phyloP scores from a whole-genome alignment of 805 yeast species.

The Sugiyamaella marilandica region DNA sequence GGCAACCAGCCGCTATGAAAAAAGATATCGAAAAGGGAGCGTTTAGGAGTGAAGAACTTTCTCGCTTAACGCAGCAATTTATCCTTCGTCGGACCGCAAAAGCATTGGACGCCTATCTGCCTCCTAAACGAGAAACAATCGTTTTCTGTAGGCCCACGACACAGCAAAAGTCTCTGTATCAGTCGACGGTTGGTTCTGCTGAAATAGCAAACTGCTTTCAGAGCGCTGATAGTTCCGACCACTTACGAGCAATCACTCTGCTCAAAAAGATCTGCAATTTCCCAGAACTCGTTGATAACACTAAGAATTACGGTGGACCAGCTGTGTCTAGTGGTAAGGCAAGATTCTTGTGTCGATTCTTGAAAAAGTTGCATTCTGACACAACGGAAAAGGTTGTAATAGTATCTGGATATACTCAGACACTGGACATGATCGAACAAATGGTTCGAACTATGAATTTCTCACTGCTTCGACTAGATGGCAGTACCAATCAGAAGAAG shows the following conservation, averaged over 20 bases:
- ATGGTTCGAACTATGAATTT: constrained; percentile 47
- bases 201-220: constrained; percentile 30
- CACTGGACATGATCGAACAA: constrained; percentile 68
- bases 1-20: constrained; percentile 58
- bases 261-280: constrained; percentile 82
- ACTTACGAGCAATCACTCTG: constrained; percentile 64
- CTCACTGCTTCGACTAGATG: constrained; percentile 68
- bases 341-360: constrained; percentile 49
- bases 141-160: constrained; percentile 73
- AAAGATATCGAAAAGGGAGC: constrained; percentile 53
- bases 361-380: constrained; percentile 43
- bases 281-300: constrained; percentile 52
- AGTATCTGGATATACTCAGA: constrained; percentile 83
- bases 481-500: constrained; percentile 64
- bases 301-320: constrained; percentile 1
- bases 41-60: constrained; percentile 56
- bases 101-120: constrained; percentile 51
- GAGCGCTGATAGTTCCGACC: constrained; percentile 30
- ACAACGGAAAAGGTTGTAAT: constrained; percentile 73
- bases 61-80: constrained; percentile 58
- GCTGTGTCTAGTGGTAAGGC: constrained; percentile 53
- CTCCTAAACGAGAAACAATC: constrained; percentile 70
- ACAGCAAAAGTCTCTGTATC: constrained; percentile 53
- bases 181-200: constrained; percentile 41
- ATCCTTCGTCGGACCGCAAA: constrained; percentile 68